These are phyloP conservation scores for Xylariaceae sp. DNA, from an alignment of 2,329 filamentous ascomycete species.

Conservation along the genomic window DNA sequence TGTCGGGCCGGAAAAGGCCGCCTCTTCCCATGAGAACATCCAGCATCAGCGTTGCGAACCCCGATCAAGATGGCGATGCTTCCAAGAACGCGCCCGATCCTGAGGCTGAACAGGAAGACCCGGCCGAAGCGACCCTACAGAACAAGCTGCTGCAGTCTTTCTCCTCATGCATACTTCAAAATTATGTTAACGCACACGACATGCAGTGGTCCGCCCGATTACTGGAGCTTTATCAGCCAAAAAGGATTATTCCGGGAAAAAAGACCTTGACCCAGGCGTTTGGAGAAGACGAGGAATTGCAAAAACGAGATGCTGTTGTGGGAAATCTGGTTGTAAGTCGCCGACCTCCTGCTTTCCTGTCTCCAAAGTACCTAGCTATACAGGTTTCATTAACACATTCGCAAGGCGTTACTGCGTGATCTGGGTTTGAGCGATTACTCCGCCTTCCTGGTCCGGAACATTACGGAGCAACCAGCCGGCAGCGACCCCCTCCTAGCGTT, in stretches of 20 bases:
- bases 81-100: conserved; percentile 58
- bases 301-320: conserved; percentile 61
- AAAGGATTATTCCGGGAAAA: conserved; percentile 57
- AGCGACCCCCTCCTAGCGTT: conserved; percentile 45
- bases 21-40: conserved; percentile 55
- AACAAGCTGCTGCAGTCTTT: conserved; percentile 68
- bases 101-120: conserved; percentile 50
- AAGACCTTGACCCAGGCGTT: conserved; percentile 61
- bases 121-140: conserved; percentile 58
- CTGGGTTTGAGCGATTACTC: conserved; percentile 49
- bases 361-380: not conserved
- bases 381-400: not conserved
- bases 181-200: conserved; percentile 60
- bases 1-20: conserved; percentile 64
- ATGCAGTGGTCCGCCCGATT: conserved; percentile 61
- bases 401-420: conserved; percentile 60
- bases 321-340: conserved; percentile 64
- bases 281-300: conserved; percentile 56
- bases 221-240: conserved; percentile 64
- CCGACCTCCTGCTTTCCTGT: not conserved
- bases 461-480: conserved; percentile 36
- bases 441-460: conserved; percentile 40
- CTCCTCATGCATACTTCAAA: conserved; percentile 71
- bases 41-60: conserved; percentile 51
- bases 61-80: conserved; percentile 49